These are phyloP conservation scores for Ascoidea rubescens DNA, from an alignment of 805 yeast species.

Conservation along the genomic window DNA sequence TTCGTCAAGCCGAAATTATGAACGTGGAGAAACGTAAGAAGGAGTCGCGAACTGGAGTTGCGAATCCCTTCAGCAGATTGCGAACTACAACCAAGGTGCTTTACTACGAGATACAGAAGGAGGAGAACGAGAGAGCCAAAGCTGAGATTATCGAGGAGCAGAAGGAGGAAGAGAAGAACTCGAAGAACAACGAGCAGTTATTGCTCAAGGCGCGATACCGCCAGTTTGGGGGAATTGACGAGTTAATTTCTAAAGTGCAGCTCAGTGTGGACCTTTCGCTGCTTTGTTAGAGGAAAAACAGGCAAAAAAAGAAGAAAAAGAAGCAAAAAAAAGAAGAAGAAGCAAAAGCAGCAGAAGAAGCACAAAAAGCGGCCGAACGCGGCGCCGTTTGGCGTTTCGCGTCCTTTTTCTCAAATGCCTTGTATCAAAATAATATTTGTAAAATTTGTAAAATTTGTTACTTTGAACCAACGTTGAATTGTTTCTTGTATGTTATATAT, in stretches of 20 bases:
- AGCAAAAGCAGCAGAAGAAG: too few species aligned
- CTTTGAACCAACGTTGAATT: too few species aligned
- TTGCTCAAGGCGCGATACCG: conserved; percentile 40
- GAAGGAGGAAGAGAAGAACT: conserved; percentile 30
- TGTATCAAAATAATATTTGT: too few species aligned
- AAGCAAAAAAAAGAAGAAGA: too few species aligned
- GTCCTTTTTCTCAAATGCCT: too few species aligned
- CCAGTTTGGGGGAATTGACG: conserved; percentile 43
- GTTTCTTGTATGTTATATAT: too few species aligned
- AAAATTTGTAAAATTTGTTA: too few species aligned
- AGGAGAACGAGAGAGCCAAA: conserved; percentile 45
- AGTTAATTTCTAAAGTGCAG: conserved; percentile 19
- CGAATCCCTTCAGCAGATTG: conserved; percentile 80
- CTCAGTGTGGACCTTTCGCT: too few species aligned
- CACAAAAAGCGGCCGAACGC: too few species aligned
- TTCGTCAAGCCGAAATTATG: conserved; percentile 66
- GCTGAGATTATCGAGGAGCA: conserved; percentile 30
- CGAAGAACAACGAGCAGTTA: conserved; percentile 20
- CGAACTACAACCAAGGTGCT: conserved; percentile 79
- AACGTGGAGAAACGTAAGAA: conserved; percentile 41
- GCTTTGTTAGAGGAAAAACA: too few species aligned
- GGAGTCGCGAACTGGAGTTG: conserved; percentile 22
- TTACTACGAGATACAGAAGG: conserved; percentile 40
- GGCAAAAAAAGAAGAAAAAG: too few species aligned
- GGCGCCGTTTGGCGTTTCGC: too few species aligned